Evolutionary conservation across 768 basidiomycete genomes (phyloP), one percentile per base, ranked within the genome.

Genomic region (Hericium erinaceus): DNA sequence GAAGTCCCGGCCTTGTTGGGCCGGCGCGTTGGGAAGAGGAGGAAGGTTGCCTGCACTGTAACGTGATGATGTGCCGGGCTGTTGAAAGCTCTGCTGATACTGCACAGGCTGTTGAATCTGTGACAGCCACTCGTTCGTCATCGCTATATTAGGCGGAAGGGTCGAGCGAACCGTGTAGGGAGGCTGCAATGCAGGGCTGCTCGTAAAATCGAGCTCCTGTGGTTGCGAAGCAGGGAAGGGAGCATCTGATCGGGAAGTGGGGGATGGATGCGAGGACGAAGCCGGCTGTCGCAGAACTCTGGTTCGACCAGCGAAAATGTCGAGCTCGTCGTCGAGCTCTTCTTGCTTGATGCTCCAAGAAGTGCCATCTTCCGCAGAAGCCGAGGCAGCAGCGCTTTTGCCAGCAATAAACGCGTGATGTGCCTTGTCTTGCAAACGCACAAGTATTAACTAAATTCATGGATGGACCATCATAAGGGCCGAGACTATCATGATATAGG

Each of bases 241-340:
- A 20, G 40, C 33, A 26, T 18, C 12, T 18, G 13, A 22, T 28
- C 54, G n/a, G n/a, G 13, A 10, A 61, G 22, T 46, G 48, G 22
- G 60, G 41, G 8, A 40, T 44, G 1, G 44, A 13, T 58, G 46
- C 8, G 54, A 6, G 60, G 60, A 15, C 62, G 56, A 22, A 67
- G 70, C 71, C 62, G 77, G 75, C 8, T 74, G 70, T 2, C 81
- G 79, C 13, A 87, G 79, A 41, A 89, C 79, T 9, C 81, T 75
- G 0, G 80, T 84, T 58, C 80, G 79, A 4, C 87, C 87, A 0
- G 84, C 81, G 63, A 88, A 84, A 48, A 89, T 85, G 0, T 80
- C 74, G 4, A 89, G 72, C 60, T 86, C 87, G 58, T 89, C 87
- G 18, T 82, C 84, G 0, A 70, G 73, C 11, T 75, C 75, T 52